Conservation (phyloP, 2,329 filamentous ascomycete genomes). For the Aaosphaeria pasadenensis region DNA sequence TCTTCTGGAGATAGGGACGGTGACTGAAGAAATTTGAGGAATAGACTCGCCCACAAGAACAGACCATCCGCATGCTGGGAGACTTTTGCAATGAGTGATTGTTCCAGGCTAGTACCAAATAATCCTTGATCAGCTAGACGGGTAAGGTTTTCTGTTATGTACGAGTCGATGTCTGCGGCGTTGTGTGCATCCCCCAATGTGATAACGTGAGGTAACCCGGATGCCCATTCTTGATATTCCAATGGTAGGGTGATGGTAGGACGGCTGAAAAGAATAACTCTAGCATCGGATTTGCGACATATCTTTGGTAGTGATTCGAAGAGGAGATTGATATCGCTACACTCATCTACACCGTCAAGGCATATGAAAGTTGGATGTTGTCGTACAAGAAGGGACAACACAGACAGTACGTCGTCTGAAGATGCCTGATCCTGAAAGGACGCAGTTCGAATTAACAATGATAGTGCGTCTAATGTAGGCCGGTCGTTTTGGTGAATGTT, state of each 20-base stretch:
- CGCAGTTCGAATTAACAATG: conserved; percentile 23
- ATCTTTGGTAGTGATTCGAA: conserved; percentile 18
- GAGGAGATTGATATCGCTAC: conserved; percentile 15
- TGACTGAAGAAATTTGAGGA: conserved; percentile 22
- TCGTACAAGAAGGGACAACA: conserved; percentile 21
- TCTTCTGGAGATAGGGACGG: conserved; percentile 23
- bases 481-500: conserved; percentile 20
- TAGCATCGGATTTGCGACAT: conserved; percentile 20
- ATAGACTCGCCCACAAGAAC: conserved; percentile 26
- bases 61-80: conserved; percentile 17
- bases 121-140: conserved; percentile 26
- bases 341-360: conserved; percentile 29
- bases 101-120: conserved; percentile 26
- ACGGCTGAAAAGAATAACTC: conserved; percentile 23
- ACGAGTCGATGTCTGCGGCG: conserved; percentile 13
- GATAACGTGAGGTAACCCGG: conserved; percentile 21
- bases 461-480: conserved; percentile 22
- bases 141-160: conserved; percentile 15
- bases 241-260: conserved; percentile 21
- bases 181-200: conserved; percentile 15
- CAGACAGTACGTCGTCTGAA: conserved; percentile 21
- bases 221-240: conserved; percentile 28
- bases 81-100: conserved; percentile 13
- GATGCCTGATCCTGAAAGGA: conserved; percentile 20
- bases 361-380: conserved; percentile 30